phyloP scores from a whole-genome alignment of 257 asterid genomes.

The Hygrophila difformis region DNA sequence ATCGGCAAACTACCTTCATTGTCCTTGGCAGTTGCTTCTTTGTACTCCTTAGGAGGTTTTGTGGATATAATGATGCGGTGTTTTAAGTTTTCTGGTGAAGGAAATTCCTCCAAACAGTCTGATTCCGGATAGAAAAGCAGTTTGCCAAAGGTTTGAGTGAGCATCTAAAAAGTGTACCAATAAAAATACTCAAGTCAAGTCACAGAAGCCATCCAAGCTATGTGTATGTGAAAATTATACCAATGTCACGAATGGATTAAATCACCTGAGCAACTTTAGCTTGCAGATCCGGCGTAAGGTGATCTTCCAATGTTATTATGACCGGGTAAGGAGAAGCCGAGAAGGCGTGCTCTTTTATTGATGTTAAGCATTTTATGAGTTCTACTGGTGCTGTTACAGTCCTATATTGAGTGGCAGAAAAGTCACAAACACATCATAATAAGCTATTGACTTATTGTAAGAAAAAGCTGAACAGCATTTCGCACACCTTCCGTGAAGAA shows the following conservation, averaged over 20 bases:
- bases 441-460: not conserved
- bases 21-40: conserved; percentile 42
- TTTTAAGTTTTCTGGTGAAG: conserved; percentile 73
- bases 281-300: conserved; percentile 67
- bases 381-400: conserved; percentile 74
- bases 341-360: conserved; percentile 69
- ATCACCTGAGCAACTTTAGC: conserved; percentile 82
- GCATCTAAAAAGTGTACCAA: conserved; percentile 36
- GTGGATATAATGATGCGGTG: conserved; percentile 70
- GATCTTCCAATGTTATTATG: conserved; percentile 78
- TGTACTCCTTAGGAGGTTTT: conserved; percentile 86
- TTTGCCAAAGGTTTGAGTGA: conserved; percentile 55
- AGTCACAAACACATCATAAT: too few relatives aligned
- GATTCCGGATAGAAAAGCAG: conserved; percentile 63
- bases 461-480: conserved; percentile 7
- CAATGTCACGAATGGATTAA: too few relatives aligned
- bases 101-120: conserved; percentile 53
- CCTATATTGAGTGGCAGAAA: too few relatives aligned
- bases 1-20: conserved; percentile 20
- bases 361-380: conserved; percentile 54
- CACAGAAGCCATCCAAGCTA: too few relatives aligned
- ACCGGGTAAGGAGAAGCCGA: conserved; percentile 68
- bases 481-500: conserved; percentile 73
- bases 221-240: too few relatives aligned
- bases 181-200: not conserved